Base-by-base conservation (phyloP, 257 asterid genomes). In the Forsythia viridissima region DNA sequence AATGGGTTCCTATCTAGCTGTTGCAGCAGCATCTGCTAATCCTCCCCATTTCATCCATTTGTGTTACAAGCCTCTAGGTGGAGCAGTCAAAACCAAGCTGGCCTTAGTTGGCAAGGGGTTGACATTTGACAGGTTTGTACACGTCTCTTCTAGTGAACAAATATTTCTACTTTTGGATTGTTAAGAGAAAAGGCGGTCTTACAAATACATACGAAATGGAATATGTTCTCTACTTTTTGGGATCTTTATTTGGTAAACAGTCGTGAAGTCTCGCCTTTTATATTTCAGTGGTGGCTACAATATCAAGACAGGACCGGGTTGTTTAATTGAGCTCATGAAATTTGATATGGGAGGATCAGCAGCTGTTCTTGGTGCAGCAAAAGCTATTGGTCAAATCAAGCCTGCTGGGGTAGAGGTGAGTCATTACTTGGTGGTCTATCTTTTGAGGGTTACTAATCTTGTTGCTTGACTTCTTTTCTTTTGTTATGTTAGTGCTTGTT, bases 331-430 rank as follows among this genome's bases (percentile, higher is more conserved):
- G 87, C 90, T 93, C 70, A 96, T 96, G 99, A 96, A 96, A 79
- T 85, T 91, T 85, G 99, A 96, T 82, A 93, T 96, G 99, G 99
- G 98, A 55, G 99, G 98, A 81, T 90, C 99, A 41, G 99, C 98
- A 38, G 98, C 97, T 24, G 99, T 96, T 21, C 78, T 96, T 13
- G 99, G 99, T 76, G 98, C 99, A 30, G 99, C 99, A 36, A 93
- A 93, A 89, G 97, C 98, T 76, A 92, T 96, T 38, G 99, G 90
- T 61, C 96, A 93, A 85, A 91, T 96, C 84, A 96, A 89, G 87
- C 99, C 99, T 75, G 85, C 92, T 71, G 97, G 99, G 77, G 99
- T 96, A 16, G 98, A 96, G 96, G 99, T 93, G 44, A 63, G 51
- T 65, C 61, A 30, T 75, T 72, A 72, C 30, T 71, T 63, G 40